phyloP scores from a whole-genome alignment of 192 early-diverging fungal species.

The Umbelopsis ramanniana region DNA sequence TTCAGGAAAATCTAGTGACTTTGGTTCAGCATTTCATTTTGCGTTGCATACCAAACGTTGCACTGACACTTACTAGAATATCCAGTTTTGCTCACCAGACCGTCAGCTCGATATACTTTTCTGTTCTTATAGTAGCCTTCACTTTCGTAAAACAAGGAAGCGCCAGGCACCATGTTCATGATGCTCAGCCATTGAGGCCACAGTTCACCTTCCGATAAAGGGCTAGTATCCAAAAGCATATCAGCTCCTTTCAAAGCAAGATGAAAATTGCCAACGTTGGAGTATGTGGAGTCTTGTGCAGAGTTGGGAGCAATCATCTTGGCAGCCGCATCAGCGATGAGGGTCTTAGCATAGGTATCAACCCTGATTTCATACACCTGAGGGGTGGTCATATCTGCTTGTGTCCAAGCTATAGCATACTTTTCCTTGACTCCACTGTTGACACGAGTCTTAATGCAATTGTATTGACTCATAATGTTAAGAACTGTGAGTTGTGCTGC shows the following conservation, averaged over 20 bases:
- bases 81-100: constrained; percentile 10
- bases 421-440: not conserved
- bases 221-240: constrained; percentile 26
- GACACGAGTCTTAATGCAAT: constrained; percentile 20
- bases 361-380: not conserved
- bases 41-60: not conserved
- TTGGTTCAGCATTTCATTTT: too few relatives aligned
- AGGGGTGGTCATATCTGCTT: not conserved
- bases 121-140: constrained; percentile 23
- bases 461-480: not conserved
- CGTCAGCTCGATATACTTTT: constrained; percentile 22
- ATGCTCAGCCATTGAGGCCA: constrained; percentile 14
- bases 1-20: constrained; percentile 26
- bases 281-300: not conserved
- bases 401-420: constrained; percentile 26
- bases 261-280: not conserved
- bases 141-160: not conserved
- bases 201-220: not conserved
- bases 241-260: not conserved
- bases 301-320: not conserved
- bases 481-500: not conserved
- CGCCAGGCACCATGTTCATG: constrained; percentile 6
- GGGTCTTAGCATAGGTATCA: not conserved
- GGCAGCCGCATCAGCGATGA: constrained; percentile 17
- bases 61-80: constrained; percentile 5